Base-by-base conservation (phyloP, 129 eudicot genomes). In the Smallanthus sonchifolius region DNA sequence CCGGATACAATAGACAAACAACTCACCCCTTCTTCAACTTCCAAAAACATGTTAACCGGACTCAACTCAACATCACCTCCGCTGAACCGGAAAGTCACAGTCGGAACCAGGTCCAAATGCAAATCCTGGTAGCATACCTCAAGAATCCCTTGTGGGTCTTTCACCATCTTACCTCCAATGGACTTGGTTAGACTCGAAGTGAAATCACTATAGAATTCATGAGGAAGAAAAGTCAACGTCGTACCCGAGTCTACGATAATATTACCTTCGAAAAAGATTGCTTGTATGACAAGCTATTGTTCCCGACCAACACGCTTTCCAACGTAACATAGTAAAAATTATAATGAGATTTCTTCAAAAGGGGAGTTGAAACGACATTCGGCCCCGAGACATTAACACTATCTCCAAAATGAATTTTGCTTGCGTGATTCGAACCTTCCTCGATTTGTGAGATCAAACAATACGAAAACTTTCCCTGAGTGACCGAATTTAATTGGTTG, bases 321-420 rank as follows among this genome's bases (percentile, higher is more conserved):
- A 92, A 37, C 0, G 79, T 86, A 15, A 89, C 67, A 35, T 47
- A 87, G 70, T 92, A 92, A 52, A 39, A 89, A 0, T 91, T 87
- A 0, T 44, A 6, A 0, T 84, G 79, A 0, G 17, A 7, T 34
- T 72, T 69, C 3, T 43, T 19, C 0, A 77, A 39, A 10, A 93
- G 11, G 0, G 98, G 91, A 42, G 97, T 93, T 0, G 96, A 86
- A 0, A 79, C 76, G 7, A 83, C 96, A 0, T 75, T 79, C 3
- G 73, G 55, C 0, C 89, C 93, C 0, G 76, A 2, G 6, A 93
- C 82, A 10, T 77, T 64, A 0, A 85, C 91, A 16, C 39, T 38
- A 10, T 37, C 48, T 0, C 98, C 98, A 7, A 93, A 90, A 9
- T 39, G 82, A 9, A 93, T 79, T 54, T 73, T 86, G 75, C 91